phyloP scores from a whole-genome alignment of 2,329 filamentous ascomycete species.

The Sarocladium strictum region DNA sequence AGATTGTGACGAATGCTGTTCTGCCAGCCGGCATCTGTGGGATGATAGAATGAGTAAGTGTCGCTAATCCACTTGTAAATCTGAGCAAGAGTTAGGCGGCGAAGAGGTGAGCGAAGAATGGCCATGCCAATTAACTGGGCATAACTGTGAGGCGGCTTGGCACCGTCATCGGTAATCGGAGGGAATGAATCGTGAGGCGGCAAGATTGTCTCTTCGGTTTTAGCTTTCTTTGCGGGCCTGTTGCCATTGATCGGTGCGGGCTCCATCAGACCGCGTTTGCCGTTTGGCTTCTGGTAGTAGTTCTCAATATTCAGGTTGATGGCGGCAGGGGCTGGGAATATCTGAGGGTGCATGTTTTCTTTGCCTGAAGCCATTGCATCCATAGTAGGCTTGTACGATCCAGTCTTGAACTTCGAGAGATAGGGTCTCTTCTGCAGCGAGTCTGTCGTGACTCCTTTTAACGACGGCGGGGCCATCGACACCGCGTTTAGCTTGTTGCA shows the following conservation, averaged over 20 bases:
- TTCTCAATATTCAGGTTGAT: conserved; percentile 46
- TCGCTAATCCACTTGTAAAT: conserved; percentile 99
- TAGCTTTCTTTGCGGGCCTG: conserved; percentile 62
- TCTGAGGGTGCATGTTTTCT: conserved; percentile 48
- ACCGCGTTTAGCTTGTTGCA: conserved; percentile 61
- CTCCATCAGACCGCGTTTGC: conserved; percentile 64
- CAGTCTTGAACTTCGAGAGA: conserved; percentile 54
- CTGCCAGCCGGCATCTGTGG: conserved; percentile 87
- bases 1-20: conserved; percentile 99
- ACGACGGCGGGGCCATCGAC: conserved; percentile 58
- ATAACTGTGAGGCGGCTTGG: conserved; percentile 88
- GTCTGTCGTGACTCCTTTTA: conserved; percentile 52
- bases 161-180: conserved; percentile 73
- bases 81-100: conserved; percentile 81
- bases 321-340: conserved; percentile 42
- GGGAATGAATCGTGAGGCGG: conserved; percentile 76
- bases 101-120: conserved; percentile 77
- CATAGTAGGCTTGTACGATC: conserved; percentile 45
- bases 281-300: conserved; percentile 45
- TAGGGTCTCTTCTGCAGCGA: conserved; percentile 63
- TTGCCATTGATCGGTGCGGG: conserved; percentile 66
- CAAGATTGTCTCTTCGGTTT: conserved; percentile 45
- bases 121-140: conserved; percentile 95
- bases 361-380: conserved; percentile 41
- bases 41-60: conserved; percentile 81